These are phyloP conservation scores for Marasmius tenuissimus DNA, from an alignment of 1,284 basidiomycete genomes.

Conservation along the genomic window DNA sequence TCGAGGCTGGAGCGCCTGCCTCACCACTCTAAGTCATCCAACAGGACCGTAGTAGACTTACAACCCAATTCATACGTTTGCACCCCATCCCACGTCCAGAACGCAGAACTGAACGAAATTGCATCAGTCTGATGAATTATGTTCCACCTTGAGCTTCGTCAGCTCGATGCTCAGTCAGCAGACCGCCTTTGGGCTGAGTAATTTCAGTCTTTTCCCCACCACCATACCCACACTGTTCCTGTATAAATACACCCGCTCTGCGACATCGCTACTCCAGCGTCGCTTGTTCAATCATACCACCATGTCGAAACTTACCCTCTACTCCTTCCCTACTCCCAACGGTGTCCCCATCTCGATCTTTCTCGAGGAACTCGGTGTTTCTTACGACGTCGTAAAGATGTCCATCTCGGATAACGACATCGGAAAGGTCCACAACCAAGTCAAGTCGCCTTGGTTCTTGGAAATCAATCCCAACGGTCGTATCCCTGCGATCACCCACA, in stretches of 20 bases:
- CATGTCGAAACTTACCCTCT: not conserved
- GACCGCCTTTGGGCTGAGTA: not conserved
- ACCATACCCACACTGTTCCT: not conserved
- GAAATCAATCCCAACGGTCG: slow-evolving; percentile 56
- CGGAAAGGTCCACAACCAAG: not conserved
- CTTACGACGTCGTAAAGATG: not conserved
- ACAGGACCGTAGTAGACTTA: too few relatives aligned
- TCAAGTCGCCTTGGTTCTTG: slow-evolving; percentile 20
- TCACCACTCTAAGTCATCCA: too few relatives aligned
- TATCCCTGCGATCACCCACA: slow-evolving; percentile 55
- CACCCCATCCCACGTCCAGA: too few relatives aligned
- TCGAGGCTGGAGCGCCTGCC: too few relatives aligned
- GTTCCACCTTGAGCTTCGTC: not conserved
- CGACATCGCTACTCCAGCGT: not conserved
- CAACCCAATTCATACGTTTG: too few relatives aligned
- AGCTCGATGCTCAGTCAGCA: not conserved
- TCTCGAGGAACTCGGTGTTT: not conserved
- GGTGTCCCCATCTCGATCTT: not conserved
- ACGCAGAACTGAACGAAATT: too few relatives aligned
- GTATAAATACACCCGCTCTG: not conserved
- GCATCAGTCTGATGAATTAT: too few relatives aligned
- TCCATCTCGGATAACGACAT: not conserved
- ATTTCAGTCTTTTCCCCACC: not conserved
- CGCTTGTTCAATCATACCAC: not conserved
- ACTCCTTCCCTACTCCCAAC: not conserved